Base-by-base conservation (phyloP, 176 grass and related monocot species). In the Carex kokanica region DNA sequence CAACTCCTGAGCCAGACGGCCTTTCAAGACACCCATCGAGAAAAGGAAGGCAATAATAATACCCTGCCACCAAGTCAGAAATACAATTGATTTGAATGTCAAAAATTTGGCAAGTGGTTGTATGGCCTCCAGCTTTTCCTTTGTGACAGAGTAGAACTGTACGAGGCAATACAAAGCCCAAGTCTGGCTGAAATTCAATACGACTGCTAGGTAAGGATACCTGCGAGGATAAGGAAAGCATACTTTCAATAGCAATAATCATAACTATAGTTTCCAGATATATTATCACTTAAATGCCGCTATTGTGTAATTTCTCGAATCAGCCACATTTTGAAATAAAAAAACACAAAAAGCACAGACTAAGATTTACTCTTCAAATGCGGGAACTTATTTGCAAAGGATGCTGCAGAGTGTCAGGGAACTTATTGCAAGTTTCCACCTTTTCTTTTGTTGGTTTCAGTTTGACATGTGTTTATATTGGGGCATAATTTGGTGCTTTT, bases 31-130 rank as follows among this genome's bases (percentile, higher is more conserved):
- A 17, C 96, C 91, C 72, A 91, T 93, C 73, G 96, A 99, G 60
- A 95, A 99, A 67, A 99, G 93, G 87, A 99, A 93, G 62, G 93
- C 93, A 89, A 99, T 88, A 86, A 90, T 90, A 86, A 99, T 56
- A 87, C 96, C 96, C 85, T 99, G 96, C 96, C 96, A 99, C 93
- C 96, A 99, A 73, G 96, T 99, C 80, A 99, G 91, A 88, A 99
- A 99, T 89, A 99, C 93, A 93, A 95, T 99, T 71, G 93, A 95
- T 87, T 99, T 99, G 91, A 99, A 99, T 14, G 90, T 92, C 65
- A 99, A 88, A 90, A 99, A 99, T 68, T 99, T 99, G 32, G 96
- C 90, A 81, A 99, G 84, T 43, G 96, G 96, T 81, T 93, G 89
- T 69, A 95, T 99, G 71, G 96, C 89, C 80, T 99, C 91, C 80